Conservation (phyloP, 176 grass and related monocot genomes). For the Oryza punctata region DNA sequence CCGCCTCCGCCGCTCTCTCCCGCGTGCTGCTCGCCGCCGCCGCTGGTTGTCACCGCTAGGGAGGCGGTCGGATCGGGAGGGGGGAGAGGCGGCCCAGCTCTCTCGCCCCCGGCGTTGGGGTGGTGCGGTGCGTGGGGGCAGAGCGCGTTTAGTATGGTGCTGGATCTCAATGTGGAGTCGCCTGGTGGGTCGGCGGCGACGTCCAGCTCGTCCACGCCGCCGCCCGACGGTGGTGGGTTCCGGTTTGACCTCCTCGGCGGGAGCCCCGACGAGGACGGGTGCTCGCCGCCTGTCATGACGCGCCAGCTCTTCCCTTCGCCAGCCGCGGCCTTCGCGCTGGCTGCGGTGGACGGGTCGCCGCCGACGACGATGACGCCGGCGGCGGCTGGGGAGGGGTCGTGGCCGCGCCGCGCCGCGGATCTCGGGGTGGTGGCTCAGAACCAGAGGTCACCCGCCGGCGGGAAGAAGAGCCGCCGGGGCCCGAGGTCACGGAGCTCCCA, state of each 20-base stretch:
- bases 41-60: neutral
- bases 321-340: neutral
- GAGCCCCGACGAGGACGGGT: conserved; percentile 41
- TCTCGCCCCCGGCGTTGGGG: neutral
- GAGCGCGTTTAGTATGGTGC: conserved; percentile 40
- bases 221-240: conserved; percentile 5
- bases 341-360: neutral
- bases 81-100: neutral
- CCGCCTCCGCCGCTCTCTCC: neutral
- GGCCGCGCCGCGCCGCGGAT: conserved; percentile 14
- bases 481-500: conserved; percentile 90
- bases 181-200: conserved; percentile 30
- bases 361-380: neutral
- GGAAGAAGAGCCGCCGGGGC: conserved; percentile 83
- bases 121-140: neutral
- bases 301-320: conserved; percentile 71
- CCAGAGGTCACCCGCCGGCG: neutral
- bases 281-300: conserved; percentile 45
- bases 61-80: neutral
- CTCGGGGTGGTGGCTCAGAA: neutral
- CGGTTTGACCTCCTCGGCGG: conserved; percentile 49
- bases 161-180: conserved; percentile 86
- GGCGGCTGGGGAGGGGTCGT: neutral
- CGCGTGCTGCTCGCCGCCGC: neutral
- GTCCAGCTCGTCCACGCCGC: conserved; percentile 42